phyloP scores from a whole-genome alignment of 1,139 yeast species.

The Arxiozyma telluris region DNA sequence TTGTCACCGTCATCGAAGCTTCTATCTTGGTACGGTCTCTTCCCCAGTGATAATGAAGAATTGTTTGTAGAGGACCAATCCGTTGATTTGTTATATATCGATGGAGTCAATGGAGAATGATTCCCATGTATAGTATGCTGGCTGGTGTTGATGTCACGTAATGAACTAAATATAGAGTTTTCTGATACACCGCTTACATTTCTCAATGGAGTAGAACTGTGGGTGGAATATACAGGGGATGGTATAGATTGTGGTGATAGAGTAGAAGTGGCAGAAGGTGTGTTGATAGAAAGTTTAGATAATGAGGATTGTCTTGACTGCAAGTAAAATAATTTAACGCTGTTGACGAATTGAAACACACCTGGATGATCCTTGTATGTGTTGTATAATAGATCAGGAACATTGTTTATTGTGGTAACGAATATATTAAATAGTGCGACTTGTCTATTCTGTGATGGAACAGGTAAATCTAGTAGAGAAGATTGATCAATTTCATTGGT shows the following conservation, averaged over 20 bases:
- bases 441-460: constrained; percentile 20
- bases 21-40: constrained; percentile 4
- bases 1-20: constrained; percentile 10
- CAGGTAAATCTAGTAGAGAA: constrained; percentile 27
- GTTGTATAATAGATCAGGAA: constrained; percentile 23
- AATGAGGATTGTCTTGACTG: constrained; percentile 13
- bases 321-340: constrained; percentile 11
- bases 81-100: constrained; percentile 18
- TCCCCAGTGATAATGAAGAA: constrained; percentile 11
- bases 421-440: constrained; percentile 22
- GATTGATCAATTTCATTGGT: constrained; percentile 27
- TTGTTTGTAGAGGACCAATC: constrained; percentile 14
- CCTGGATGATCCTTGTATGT: constrained; percentile 24
- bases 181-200: constrained; percentile 22
- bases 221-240: constrained; percentile 17
- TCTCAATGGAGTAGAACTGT: constrained; percentile 28
- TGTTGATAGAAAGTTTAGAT: constrained; percentile 10
- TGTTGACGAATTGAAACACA: constrained; percentile 20
- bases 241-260: constrained; percentile 13
- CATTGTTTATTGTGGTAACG: constrained; percentile 20
- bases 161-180: constrained; percentile 21
- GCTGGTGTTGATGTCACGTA: constrained; percentile 12
- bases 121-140: not conserved
- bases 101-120: constrained; percentile 24
- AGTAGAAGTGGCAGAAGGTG: constrained; percentile 13